These are phyloP conservation scores for Sporobolomyces phaffii DNA, from an alignment of 768 basidiomycete genomes.

Conservation along the genomic window DNA sequence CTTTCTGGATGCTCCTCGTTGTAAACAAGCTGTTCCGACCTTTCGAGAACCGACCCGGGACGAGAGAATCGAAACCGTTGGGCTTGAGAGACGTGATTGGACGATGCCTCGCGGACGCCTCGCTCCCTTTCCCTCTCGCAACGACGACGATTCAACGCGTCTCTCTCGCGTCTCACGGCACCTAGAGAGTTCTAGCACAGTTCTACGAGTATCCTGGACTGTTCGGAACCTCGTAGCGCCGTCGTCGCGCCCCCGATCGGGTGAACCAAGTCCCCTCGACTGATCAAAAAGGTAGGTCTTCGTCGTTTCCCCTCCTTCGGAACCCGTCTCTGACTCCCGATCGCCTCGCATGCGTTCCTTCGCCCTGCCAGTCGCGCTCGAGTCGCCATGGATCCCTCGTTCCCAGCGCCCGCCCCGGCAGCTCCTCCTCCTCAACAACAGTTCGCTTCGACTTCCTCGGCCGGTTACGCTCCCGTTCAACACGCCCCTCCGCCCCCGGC, in stretches of 20 bases:
- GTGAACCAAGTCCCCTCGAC: background rate
- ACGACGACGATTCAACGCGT: conserved; percentile 14
- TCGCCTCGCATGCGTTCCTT: background rate
- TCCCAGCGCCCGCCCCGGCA: background rate
- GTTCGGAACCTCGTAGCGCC: background rate
- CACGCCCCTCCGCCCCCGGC: background rate
- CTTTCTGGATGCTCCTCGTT: background rate
- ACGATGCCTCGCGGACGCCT: background rate
- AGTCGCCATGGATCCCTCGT: background rate
- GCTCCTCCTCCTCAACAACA: background rate
- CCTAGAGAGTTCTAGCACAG: background rate
- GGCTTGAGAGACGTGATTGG: too few relatives aligned
- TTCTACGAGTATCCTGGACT: background rate
- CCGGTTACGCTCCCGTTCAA: too few relatives aligned
- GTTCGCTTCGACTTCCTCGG: background rate
- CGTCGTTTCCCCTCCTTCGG: background rate
- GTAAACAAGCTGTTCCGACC: conserved; percentile 7
- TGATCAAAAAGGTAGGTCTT: conserved; percentile 10
- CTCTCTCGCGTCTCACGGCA: conserved; percentile 4
- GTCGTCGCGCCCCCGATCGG: background rate
- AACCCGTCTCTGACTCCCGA: background rate
- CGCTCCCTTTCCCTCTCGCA: conserved; percentile 1
- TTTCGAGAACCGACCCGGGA: background rate
- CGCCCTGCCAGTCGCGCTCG: background rate
- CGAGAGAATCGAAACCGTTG: background rate